These are phyloP conservation scores for Plasmodium malariae DNA, from an alignment of 169 alveolate genomes.

Conservation along the genomic window DNA sequence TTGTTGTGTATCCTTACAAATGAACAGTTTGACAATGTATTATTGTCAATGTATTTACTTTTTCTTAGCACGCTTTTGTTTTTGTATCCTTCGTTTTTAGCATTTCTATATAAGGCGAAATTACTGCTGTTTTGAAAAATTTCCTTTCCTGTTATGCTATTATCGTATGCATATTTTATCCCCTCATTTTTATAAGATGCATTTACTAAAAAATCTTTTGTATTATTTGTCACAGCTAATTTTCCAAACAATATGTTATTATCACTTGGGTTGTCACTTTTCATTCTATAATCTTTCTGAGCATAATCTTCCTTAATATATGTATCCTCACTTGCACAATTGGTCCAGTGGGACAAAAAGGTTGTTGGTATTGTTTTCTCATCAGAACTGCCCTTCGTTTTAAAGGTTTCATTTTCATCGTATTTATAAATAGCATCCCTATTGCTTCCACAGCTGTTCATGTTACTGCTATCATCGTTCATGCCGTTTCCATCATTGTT, in stretches of 20 bases:
- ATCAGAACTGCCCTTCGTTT: neutral
- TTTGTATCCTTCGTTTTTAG: neutral
- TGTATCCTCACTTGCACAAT: neutral
- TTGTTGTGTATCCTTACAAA: neutral
- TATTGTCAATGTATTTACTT: conserved; percentile 3
- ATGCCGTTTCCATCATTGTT: neutral
- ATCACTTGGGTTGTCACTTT: neutral
- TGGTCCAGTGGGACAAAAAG: neutral
- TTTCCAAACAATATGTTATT: neutral
- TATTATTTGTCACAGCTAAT: conserved; percentile 3
- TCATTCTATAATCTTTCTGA: neutral
- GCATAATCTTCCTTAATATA: neutral
- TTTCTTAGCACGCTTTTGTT: conserved; percentile 5
- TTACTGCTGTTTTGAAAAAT: neutral
- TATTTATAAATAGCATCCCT: neutral
- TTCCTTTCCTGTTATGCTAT: neutral
- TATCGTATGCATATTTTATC: neutral
- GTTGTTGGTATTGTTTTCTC: conserved; percentile 11
- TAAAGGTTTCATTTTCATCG: neutral
- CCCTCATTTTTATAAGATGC: neutral
- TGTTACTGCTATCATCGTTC: neutral
- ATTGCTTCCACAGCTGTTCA: neutral
- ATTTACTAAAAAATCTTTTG: neutral
- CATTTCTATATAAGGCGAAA: neutral
- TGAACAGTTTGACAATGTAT: neutral